Conservation (phyloP, 2,329 filamentous ascomycete species). For the Alternaria novae-zelandiae region DNA sequence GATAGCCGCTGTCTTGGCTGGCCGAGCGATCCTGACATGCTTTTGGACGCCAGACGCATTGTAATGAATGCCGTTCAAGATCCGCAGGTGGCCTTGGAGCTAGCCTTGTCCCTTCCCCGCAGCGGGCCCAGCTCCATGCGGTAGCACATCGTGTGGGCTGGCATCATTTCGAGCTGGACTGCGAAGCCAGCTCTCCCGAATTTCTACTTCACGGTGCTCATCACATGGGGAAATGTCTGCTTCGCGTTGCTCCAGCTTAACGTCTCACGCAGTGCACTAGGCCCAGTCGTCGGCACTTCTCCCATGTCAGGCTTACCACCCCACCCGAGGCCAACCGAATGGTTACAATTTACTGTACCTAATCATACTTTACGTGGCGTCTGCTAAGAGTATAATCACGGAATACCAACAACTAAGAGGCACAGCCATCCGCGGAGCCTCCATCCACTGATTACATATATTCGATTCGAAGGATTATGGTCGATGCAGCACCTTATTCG, state of each 20-base stretch:
- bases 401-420: neutral
- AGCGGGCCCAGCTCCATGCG: slow-evolving; percentile 14
- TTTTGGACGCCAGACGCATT: neutral
- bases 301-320: neutral
- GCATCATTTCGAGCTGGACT: neutral
- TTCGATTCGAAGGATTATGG: neutral
- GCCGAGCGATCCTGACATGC: neutral
- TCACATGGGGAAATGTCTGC: neutral
- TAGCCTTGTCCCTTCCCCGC: slow-evolving; percentile 14
- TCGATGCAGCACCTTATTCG: neutral
- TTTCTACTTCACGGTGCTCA: neutral
- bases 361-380: neutral
- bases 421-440: neutral
- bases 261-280: neutral
- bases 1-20: slow-evolving; percentile 3
- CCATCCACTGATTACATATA: neutral
- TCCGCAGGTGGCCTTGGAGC: slow-evolving; percentile 1
- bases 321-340: neutral
- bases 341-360: slow-evolving; percentile 15
- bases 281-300: slow-evolving; percentile 2
- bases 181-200: neutral
- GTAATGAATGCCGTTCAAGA: slow-evolving; percentile 2
- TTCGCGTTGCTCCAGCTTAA: neutral
- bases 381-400: neutral
- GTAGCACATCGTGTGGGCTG: slow-evolving; percentile 12